phyloP scores from a whole-genome alignment of 495 filamentous ascomycete species.

The Penicillium maclennaniae region DNA sequence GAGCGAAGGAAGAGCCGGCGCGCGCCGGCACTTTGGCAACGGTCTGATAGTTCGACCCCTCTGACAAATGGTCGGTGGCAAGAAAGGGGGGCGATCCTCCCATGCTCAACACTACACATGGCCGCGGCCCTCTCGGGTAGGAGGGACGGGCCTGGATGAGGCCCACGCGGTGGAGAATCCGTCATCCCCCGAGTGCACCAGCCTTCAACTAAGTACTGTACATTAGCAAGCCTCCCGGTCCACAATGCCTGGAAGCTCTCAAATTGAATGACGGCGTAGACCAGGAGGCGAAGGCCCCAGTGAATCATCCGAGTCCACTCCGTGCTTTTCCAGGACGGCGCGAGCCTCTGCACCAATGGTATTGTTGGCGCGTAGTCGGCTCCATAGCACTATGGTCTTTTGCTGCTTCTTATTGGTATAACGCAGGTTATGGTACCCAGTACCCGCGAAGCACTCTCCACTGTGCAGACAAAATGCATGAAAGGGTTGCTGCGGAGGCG shows the following conservation, averaged over 20 bases:
- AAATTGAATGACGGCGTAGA: neutral
- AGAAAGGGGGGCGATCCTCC: constrained; percentile 5
- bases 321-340: neutral
- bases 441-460: constrained; percentile 10
- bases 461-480: neutral
- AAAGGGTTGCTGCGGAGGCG: neutral
- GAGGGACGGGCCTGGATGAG: constrained; percentile 23
- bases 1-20: constrained; percentile 18
- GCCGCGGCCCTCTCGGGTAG: constrained; percentile 9
- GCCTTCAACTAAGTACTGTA: neutral
- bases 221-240: neutral
- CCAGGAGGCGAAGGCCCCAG: neutral
- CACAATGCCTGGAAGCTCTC: neutral
- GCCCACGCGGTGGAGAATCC: constrained; percentile 27
- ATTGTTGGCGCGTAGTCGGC: constrained; percentile 12
- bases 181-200: constrained; percentile 21
- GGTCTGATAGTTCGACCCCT: constrained; percentile 18
- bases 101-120: constrained; percentile 4
- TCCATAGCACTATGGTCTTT: constrained; percentile 20
- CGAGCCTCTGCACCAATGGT: constrained; percentile 8
- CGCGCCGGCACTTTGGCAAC: constrained; percentile 20
- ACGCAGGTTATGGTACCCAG: neutral
- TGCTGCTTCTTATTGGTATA: neutral
- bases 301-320: constrained; percentile 13
- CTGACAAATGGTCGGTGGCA: constrained; percentile 12